Evolutionary conservation across 1,284 basidiomycete species (phyloP).

Genomic region (Chalciporus piperatoides): DNA sequence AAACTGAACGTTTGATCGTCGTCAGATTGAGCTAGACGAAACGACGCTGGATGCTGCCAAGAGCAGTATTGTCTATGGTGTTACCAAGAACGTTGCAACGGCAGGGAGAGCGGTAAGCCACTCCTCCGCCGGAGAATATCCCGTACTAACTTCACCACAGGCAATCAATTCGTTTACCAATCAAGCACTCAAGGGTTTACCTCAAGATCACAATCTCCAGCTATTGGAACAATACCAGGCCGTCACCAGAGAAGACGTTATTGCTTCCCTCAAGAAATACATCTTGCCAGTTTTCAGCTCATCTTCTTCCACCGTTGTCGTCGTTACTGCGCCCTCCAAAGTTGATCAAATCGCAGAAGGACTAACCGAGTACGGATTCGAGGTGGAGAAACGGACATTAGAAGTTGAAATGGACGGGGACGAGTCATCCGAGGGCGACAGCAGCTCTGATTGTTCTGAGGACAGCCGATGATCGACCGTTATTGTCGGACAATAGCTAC

Average conservation of each 20-base stretch:
- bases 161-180: slow-evolving; percentile 80
- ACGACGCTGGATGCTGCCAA: slow-evolving; percentile 90
- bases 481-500: neutral
- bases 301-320: slow-evolving; percentile 72
- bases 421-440: slow-evolving; percentile 29
- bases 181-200: slow-evolving; percentile 79
- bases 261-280: slow-evolving; percentile 67
- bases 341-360: slow-evolving; percentile 68
- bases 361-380: slow-evolving; percentile 69
- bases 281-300: slow-evolving; percentile 87
- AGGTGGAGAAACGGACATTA: slow-evolving; percentile 71
- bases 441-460: slow-evolving; percentile 30
- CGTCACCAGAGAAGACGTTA: slow-evolving; percentile 77
- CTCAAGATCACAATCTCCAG: slow-evolving; percentile 69
- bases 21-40: slow-evolving; percentile 78
- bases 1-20: slow-evolving; percentile 6
- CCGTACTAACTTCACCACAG: slow-evolving; percentile 37
- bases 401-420: slow-evolving; percentile 59
- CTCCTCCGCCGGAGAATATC: neutral
- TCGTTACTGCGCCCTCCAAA: slow-evolving; percentile 82
- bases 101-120: slow-evolving; percentile 74
- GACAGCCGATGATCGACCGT: slow-evolving; percentile 13
- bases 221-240: slow-evolving; percentile 76
- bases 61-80: slow-evolving; percentile 83
- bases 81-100: slow-evolving; percentile 81